Evolutionary conservation across 2,329 filamentous ascomycete genomes (phyloP).

Genomic region (Fonsecaea pugnacius): DNA sequence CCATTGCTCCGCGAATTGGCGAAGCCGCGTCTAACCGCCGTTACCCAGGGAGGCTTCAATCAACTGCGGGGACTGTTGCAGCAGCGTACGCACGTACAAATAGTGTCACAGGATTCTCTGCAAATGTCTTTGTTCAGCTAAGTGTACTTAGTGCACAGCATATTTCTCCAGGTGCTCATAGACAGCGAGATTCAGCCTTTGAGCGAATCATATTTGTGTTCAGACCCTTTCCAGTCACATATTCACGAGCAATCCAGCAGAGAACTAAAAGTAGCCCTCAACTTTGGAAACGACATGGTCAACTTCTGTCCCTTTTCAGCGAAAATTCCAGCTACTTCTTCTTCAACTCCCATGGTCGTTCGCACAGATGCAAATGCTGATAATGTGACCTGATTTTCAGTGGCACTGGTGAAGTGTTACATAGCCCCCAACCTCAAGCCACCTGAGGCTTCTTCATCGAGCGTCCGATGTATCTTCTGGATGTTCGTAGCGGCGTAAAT

Average conservation of each 20-base stretch:
- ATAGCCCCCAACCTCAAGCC: background rate
- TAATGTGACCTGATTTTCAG: background rate
- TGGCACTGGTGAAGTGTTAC: background rate
- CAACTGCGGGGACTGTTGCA: background rate
- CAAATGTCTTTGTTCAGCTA: background rate
- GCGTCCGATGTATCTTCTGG: background rate
- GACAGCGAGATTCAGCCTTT: background rate
- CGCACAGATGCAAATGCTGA: background rate
- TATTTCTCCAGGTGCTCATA: background rate
- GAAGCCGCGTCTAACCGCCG: constrained; percentile 33
- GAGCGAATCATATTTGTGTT: background rate
- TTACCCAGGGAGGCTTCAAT: constrained; percentile 43
- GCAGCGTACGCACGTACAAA: background rate
- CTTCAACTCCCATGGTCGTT: background rate
- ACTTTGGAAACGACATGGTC: background rate
- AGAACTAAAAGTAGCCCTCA: background rate
- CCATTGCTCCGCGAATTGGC: constrained; percentile 25
- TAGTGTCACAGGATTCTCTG: background rate
- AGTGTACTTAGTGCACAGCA: background rate
- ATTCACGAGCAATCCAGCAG: background rate
- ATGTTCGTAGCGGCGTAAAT: background rate
- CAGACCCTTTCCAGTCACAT: background rate
- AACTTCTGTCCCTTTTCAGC: background rate
- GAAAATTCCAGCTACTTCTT: background rate
- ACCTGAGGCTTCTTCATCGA: background rate